phyloP scores from a whole-genome alignment of 805 yeast genomes.

The Candida multigemmis region DNA sequence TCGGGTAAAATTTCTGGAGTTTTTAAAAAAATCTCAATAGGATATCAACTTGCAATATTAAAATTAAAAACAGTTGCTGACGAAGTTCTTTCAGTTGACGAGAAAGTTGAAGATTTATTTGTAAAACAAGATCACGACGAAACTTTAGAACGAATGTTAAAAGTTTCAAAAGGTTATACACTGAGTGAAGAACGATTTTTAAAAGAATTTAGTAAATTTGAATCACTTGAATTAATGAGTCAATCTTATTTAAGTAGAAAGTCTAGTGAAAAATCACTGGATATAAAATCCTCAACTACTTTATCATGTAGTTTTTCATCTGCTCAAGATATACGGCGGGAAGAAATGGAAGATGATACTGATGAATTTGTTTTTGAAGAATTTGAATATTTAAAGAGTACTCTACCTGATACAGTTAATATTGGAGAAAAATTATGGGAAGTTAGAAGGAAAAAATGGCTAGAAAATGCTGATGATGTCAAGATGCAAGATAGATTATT shows the following conservation, averaged over 20 bases:
- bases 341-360: slow-evolving; percentile 19
- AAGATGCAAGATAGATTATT: slow-evolving; percentile 3
- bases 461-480: slow-evolving; percentile 18
- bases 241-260: slow-evolving; percentile 9
- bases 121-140: slow-evolving; percentile 25
- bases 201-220: slow-evolving; percentile 19
- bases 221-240: slow-evolving; percentile 22
- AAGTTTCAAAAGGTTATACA: slow-evolving; percentile 10
- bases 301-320: slow-evolving; percentile 5
- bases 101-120: slow-evolving; percentile 42
- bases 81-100: slow-evolving; percentile 40
- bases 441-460: slow-evolving; percentile 61
- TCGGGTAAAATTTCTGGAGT: too few species aligned
- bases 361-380: neutral
- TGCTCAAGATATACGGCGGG: slow-evolving; percentile 16
- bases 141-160: slow-evolving; percentile 12
- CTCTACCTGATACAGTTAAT: slow-evolving; percentile 6
- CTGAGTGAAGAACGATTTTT: slow-evolving; percentile 23
- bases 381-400: neutral
- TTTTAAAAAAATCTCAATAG: slow-evolving; percentile 28
- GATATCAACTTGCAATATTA: slow-evolving; percentile 24
- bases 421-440: slow-evolving; percentile 64
- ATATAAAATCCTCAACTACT: slow-evolving; percentile 7
- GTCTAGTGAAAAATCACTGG: slow-evolving; percentile 4
- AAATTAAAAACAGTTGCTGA: slow-evolving; percentile 37